phyloP scores from a whole-genome alignment of 176 grass and related monocot genomes.

The Zizania latifolia region DNA sequence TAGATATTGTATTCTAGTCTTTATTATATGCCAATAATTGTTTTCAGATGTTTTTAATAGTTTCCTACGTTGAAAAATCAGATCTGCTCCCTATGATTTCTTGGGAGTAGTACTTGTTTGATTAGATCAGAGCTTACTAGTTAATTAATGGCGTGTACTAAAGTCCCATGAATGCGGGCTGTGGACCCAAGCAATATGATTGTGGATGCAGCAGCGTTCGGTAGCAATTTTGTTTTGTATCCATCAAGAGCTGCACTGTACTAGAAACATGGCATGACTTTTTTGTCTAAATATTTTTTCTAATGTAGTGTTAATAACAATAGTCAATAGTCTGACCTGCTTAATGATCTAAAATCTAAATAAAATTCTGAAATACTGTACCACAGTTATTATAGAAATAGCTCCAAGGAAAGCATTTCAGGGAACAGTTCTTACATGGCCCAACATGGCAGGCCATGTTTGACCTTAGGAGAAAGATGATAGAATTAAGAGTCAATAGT shows the following conservation, averaged over 20 bases:
- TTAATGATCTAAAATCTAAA: too few relatives aligned
- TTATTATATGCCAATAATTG: not conserved
- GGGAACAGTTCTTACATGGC: not conserved
- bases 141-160: not conserved
- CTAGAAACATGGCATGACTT: too few relatives aligned
- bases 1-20: not conserved
- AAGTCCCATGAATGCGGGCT: not conserved
- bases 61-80: not conserved
- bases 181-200: not conserved
- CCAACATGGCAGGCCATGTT: conserved; percentile 14
- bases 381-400: too few relatives aligned
- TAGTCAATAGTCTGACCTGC: too few relatives aligned
- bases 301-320: too few relatives aligned
- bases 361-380: too few relatives aligned
- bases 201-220: not conserved
- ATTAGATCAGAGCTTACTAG: not conserved
- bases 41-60: not conserved
- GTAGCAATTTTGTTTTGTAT: not conserved
- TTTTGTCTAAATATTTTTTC: too few relatives aligned
- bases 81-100: not conserved
- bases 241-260: not conserved
- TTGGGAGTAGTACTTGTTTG: not conserved
- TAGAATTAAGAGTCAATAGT: not conserved
- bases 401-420: not conserved
- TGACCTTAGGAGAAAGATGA: not conserved